Percentiles rank a stretch among this genome's conserved stretches.
These are phyloP conservation scores for Penicillium paxilli DNA, from an alignment of 495 filamentous ascomycete species.

Conservation along the genomic window DNA sequence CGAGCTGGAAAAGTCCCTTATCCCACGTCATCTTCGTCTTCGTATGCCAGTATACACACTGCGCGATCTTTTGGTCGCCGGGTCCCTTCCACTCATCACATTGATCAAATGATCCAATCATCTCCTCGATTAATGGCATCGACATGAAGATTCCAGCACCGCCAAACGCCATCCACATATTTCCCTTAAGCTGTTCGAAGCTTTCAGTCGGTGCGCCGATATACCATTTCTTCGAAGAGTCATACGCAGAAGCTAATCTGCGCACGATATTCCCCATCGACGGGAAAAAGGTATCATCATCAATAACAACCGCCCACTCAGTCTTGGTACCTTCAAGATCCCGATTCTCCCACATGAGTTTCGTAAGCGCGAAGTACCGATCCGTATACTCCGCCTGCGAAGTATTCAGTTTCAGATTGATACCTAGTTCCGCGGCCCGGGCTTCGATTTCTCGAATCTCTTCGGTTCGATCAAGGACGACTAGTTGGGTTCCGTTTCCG, in stretches of 20 bases:
- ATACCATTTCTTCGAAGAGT: constrained; percentile 35
- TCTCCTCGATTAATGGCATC: constrained; percentile 26
- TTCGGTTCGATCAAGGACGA: constrained; percentile 29
- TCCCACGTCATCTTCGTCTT: constrained; percentile 37
- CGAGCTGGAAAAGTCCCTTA: constrained; percentile 40
- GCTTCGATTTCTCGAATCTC: constrained; percentile 1
- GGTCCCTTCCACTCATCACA: constrained; percentile 19
- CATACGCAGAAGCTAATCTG: constrained; percentile 28
- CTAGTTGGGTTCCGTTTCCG: constrained; percentile 43
- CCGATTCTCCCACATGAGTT: constrained; percentile 35
- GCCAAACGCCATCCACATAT: constrained; percentile 44
- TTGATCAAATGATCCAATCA: constrained; percentile 22
- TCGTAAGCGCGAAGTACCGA: constrained; percentile 52
- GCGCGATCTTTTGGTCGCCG: constrained; percentile 30
- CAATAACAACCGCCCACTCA: constrained; percentile 52
- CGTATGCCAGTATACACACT: constrained; percentile 42
- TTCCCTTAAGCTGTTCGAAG: constrained; percentile 31
- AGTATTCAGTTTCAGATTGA: constrained; percentile 43
- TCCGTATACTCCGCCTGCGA: constrained; percentile 33
- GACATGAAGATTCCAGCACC: constrained; percentile 51
- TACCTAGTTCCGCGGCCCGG: constrained; percentile 19
- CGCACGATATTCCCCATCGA: constrained; percentile 34
- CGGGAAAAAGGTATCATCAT: constrained; percentile 61
- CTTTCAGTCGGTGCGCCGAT: constrained; percentile 48
- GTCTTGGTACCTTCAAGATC: constrained; percentile 26